These are phyloP conservation scores for Pelargonium nanum DNA, from an alignment of 345 rosid species.

Conservation along the genomic window DNA sequence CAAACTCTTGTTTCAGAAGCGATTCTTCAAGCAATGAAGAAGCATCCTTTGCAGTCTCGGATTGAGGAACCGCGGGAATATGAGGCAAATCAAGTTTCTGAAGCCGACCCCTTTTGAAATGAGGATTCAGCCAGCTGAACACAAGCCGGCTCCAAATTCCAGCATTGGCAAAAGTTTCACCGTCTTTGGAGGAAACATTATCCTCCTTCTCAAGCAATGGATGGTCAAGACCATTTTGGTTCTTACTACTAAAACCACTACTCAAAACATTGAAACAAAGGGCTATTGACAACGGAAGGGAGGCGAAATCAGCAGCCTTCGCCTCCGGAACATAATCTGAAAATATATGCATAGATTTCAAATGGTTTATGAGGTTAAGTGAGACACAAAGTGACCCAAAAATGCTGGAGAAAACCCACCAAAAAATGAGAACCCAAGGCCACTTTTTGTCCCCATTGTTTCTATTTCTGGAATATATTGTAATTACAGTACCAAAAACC, in stretches of 20 bases:
- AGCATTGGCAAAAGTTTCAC: constrained; percentile 17
- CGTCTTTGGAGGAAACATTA: constrained; percentile 8
- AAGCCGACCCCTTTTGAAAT: constrained; percentile 28
- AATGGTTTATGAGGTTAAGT: constrained; percentile 14
- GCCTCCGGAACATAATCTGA: constrained; percentile 21
- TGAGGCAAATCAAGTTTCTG: constrained; percentile 38
- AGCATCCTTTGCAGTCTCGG: constrained; percentile 46
- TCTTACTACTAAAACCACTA: not conserved
- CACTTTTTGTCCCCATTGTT: constrained; percentile 17
- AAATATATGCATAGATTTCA: constrained; percentile 11
- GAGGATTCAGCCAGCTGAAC: constrained; percentile 52
- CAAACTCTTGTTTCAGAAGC: constrained; percentile 24
- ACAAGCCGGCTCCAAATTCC: constrained; percentile 40
- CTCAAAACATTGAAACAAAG: constrained; percentile 24
- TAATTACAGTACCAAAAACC: constrained; percentile 29
- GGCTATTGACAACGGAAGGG: constrained; percentile 29
- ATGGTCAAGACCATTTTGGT: constrained; percentile 13
- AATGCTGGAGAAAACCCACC: constrained; percentile 35
- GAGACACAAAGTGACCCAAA: constrained; percentile 19
- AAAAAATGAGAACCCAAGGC: constrained; percentile 34
- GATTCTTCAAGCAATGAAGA: constrained; percentile 43
- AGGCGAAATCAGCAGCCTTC: constrained; percentile 23
- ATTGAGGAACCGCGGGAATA: constrained; percentile 39
- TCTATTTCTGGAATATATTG: constrained; percentile 15
- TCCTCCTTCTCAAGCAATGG: constrained; percentile 26